Base-by-base conservation (phyloP, 768 basidiomycete species). In the Lepiota venenata region DNA sequence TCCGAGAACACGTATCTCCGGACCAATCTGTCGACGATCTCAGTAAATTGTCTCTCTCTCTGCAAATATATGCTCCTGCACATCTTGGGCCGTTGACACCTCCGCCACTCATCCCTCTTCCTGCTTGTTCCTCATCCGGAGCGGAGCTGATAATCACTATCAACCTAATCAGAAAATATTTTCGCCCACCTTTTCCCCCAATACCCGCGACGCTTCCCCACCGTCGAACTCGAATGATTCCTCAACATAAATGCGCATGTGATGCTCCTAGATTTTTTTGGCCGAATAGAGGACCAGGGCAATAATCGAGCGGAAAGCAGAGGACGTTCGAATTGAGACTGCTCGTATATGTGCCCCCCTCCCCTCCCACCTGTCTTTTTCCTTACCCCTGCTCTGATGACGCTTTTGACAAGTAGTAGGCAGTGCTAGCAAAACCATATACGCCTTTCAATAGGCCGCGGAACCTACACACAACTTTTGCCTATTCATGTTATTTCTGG, bases 91-190 rank as follows among this genome's bases (percentile, higher is more conserved):
- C 8, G 12, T 29, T 42, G 18, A n/a, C 16, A 29, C 47, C 29
- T 18, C 58, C 55, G 52, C 56, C 58, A 56, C 55, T 53, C 58
- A 29, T 59, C n/a, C n/a, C 60, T 51, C 67, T 63, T 54, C 64
- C 58, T 61, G 58, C 63, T 61, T 64, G 64, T 56, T 58, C 63
- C 59, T 50, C 52, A 60, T 18, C 43, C 40, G 77, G 81, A n/a
- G n/a, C n/a, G n/a, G n/a, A 80, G 84, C 87, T 89, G 67, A 82
- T 74, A 94, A 93, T 94, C 81, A 80, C 80, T 70, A 80, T 77
- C 63, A 91, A 93, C 79, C 75, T 95, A 89, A 90, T 92, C 78
- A 80, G 82, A 77, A 93, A 94, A 65, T 94, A 95, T 68, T 90
- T 89, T n/a, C n/a, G n/a, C 41, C 93, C 93, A 14, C 87, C 93